Evolutionary conservation across 73 alveolate species (phyloP).

Genomic region (Stentor roeselii): DNA sequence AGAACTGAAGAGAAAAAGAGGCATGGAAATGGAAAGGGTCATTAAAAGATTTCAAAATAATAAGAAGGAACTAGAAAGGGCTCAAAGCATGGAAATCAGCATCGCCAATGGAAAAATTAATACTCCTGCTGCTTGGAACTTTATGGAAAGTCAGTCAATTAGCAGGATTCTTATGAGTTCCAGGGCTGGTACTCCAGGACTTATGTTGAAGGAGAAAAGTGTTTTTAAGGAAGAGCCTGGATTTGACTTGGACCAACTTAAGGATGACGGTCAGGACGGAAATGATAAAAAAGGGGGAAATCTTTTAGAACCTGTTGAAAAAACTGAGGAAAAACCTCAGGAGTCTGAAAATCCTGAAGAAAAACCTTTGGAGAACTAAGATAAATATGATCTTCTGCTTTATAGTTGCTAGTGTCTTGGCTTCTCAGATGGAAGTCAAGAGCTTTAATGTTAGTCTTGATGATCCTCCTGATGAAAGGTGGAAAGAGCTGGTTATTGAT

Average conservation of each 20-base stretch:
- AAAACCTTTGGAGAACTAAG: no score
- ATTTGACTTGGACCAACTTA: no score
- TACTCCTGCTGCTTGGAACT: background rate
- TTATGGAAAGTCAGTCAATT: background rate
- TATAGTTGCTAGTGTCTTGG: background rate
- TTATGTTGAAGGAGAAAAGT: background rate
- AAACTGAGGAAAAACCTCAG: no score
- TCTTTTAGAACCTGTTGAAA: no score
- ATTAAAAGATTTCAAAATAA: slow-evolving; percentile 16
- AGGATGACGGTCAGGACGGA: no score
- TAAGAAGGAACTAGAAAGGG: slow-evolving; percentile 28
- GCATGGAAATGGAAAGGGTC: slow-evolving; percentile 30
- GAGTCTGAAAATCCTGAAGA: no score
- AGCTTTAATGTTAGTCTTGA: background rate
- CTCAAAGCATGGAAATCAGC: background rate
- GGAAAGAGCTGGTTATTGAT: background rate
- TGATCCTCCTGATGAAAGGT: background rate
- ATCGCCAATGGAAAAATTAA: background rate
- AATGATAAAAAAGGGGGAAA: no score
- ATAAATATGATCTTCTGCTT: background rate
- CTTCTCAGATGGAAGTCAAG: background rate
- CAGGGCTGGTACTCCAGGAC: slow-evolving; percentile 17
- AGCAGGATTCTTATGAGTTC: background rate
- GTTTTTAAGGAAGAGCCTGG: no score
- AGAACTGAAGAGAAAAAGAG: slow-evolving; percentile 14